phyloP scores from a whole-genome alignment of 371 early-diverging fungal species.

The Nematocida sp. region DNA sequence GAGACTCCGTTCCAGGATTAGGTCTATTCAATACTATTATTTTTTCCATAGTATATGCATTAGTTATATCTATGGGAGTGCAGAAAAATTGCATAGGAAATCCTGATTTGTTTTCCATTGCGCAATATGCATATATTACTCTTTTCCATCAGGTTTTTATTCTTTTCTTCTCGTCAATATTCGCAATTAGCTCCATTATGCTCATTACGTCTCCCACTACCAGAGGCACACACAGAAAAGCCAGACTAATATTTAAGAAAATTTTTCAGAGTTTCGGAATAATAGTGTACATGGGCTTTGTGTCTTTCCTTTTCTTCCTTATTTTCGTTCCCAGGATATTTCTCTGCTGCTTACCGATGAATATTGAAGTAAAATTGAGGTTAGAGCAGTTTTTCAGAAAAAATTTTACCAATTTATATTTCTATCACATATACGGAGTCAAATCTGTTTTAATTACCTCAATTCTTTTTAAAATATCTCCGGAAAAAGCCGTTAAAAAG shows the following conservation, averaged over 20 bases:
- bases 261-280: background rate
- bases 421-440: slow-evolving; percentile 26
- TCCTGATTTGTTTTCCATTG: background rate
- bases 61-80: background rate
- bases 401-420: slow-evolving; percentile 5
- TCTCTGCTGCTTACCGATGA: background rate
- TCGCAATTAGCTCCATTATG: background rate
- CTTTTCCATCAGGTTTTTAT: background rate
- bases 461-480: slow-evolving; percentile 18
- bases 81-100: background rate
- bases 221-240: background rate
- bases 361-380: background rate
- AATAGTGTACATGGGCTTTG: background rate
- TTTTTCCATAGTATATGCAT: background rate
- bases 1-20: background rate
- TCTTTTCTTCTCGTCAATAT: background rate
- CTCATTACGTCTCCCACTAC: background rate
- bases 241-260: background rate
- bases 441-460: slow-evolving; percentile 3
- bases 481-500: slow-evolving; percentile 8
- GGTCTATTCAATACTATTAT: background rate
- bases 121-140: too few species aligned
- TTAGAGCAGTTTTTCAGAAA: background rate
- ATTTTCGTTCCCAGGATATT: background rate
- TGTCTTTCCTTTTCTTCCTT: background rate